Evolutionary conservation across 2,329 filamentous ascomycete species (phyloP), one percentile per base, ranked within the genome.

Genomic region (Endoconidiophora laricicola): DNA sequence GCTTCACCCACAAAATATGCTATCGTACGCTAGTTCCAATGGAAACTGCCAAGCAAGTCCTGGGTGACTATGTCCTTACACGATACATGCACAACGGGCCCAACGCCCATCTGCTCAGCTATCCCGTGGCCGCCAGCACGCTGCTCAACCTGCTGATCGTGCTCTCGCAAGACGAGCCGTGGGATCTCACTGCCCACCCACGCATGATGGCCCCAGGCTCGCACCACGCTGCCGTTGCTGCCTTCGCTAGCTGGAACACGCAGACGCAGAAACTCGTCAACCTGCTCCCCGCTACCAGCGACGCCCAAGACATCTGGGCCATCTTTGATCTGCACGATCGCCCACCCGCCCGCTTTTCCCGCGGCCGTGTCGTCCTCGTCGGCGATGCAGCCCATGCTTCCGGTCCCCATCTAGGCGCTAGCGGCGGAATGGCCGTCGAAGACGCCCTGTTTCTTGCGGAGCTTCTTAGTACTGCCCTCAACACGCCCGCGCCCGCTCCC

Each of bases 1-100:
- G 63, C 1, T 82, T 77, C 58, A 70, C 70, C 0, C 65, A 71
- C 29, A 76, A 79, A 54, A 75, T 74, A 60, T 79, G 74, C 33
- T 83, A 79, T 60, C 69, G 79, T 5, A 73, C 73, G 0, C 60
- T 83, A 2, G 66, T 81, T 2, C 74, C 78, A 0, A 81, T 82
- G 68, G 63, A 67, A 1, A 60, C 68, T 14, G 76, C 74, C 0
- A 59, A 65, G 1, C 58, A 63, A 9, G 65, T 67, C 2, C 55
- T 81, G 2, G 72, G 68, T 6, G 62, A 74, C 38, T 62, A 70
- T 37, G 69, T 72, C 0, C 57, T 59, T 22, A 74, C 71, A 12
- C 61, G 66, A 14, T 70, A 72, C 58, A 73, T 79, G 67, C 74
- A 74, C 58, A 67, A 74, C 49, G 78, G 76, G 0, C 71, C 70